phyloP scores from a whole-genome alignment of 2,329 filamentous ascomycete genomes.

The Diaporthe helianthi region DNA sequence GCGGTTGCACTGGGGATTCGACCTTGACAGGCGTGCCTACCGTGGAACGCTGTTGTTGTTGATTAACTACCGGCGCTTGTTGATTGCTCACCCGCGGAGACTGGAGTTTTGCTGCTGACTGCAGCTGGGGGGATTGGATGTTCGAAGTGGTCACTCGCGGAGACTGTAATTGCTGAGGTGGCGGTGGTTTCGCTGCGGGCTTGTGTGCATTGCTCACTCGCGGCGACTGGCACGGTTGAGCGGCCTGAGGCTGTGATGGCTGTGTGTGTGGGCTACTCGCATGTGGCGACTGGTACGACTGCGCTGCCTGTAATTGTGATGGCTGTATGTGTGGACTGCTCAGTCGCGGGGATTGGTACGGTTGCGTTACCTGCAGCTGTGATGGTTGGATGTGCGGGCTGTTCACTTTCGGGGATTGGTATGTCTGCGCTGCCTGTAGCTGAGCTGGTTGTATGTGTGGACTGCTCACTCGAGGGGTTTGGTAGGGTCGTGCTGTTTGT shows the following conservation, averaged over 20 bases:
- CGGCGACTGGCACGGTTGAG: not conserved
- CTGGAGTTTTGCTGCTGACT: not conserved
- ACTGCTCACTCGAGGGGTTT: not conserved
- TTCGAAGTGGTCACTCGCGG: not conserved
- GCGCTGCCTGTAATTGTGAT: constrained; percentile 10
- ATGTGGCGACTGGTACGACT: not conserved
- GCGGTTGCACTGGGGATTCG: not conserved
- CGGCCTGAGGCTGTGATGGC: constrained; percentile 13
- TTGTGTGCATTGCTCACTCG: not conserved
- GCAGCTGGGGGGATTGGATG: not conserved
- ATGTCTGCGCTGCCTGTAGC: not conserved
- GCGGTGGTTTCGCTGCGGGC: not conserved
- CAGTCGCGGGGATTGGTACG: not conserved
- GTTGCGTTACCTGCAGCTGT: constrained; percentile 11
- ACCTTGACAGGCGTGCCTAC: not conserved
- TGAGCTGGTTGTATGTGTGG: constrained; percentile 14
- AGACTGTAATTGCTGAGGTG: not conserved
- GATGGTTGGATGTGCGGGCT: constrained; percentile 11
- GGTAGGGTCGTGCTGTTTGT: not conserved
- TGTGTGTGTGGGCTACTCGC: constrained; percentile 2
- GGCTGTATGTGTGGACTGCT: constrained; percentile 16
- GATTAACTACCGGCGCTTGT: not conserved
- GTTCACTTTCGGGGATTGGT: not conserved
- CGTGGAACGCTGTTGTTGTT: not conserved
- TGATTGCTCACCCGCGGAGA: not conserved